phyloP scores from a whole-genome alignment of 257 asterid species.

The Rehmannia glutinosa region DNA sequence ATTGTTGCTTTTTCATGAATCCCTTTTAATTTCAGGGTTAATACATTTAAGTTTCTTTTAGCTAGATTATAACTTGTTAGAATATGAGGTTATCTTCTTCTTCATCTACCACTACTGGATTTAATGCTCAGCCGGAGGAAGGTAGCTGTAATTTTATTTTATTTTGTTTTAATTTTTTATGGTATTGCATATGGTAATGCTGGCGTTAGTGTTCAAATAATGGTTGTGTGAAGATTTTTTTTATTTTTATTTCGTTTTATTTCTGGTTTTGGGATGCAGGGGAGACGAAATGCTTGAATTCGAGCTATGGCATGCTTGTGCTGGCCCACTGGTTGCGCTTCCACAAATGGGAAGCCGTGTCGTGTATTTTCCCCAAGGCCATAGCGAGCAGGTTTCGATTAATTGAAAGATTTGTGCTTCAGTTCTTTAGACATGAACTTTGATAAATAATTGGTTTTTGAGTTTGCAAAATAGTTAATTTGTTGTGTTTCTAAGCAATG shows the following conservation, averaged over 20 bases:
- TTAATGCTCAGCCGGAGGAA: constrained; percentile 71
- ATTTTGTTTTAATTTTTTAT: not conserved
- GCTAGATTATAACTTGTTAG: constrained; percentile 25
- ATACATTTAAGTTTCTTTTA: constrained; percentile 15
- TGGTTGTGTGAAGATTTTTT: not conserved
- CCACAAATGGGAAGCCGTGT: constrained; percentile 87
- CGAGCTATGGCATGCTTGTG: constrained; percentile 98
- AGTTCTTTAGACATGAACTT: not conserved
- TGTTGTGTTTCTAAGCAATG: not conserved
- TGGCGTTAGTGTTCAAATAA: not conserved
- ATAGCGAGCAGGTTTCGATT: constrained; percentile 90
- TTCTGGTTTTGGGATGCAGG: constrained; percentile 32
- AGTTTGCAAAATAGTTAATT: not conserved
- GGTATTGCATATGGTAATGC: constrained; percentile 4
- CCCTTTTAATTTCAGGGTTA: constrained; percentile 27
- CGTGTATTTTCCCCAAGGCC: constrained; percentile 93
- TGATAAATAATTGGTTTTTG: not conserved
- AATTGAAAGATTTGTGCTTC: not conserved
- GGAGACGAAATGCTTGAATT: constrained; percentile 87
- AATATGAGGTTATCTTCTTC: constrained; percentile 70
- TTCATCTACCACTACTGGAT: constrained; percentile 36
- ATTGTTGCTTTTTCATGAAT: constrained; percentile 16
- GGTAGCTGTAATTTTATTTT: constrained; percentile 28
- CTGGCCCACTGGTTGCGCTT: constrained; percentile 89
- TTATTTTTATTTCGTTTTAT: not conserved